Evolutionary conservation across 371 early-diverging fungal genomes (phyloP).

Genomic region (Saksenaea oblongispora): DNA sequence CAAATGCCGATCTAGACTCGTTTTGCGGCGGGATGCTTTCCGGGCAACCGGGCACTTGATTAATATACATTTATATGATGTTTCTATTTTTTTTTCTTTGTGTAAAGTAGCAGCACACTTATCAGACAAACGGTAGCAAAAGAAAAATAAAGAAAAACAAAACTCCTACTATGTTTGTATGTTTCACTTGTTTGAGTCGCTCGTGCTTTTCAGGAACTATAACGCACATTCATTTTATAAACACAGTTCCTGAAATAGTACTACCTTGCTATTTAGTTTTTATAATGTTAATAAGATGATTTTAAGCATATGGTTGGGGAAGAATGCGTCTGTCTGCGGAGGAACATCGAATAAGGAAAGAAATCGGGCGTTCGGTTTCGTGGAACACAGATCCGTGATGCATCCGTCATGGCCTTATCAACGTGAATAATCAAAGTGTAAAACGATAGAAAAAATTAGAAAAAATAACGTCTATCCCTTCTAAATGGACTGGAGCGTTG

Average conservation of each 20-base stretch:
- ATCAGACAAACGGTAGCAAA: too few relatives aligned
- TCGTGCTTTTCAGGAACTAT: too few relatives aligned
- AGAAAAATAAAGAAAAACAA: too few relatives aligned
- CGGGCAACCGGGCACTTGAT: not conserved
- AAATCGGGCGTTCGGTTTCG: constrained; percentile 6
- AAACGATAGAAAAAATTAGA: not conserved
- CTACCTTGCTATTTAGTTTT: too few relatives aligned
- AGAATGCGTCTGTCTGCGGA: not conserved
- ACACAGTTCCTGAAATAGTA: too few relatives aligned
- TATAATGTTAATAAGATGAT: not conserved
- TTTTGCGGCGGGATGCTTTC: not conserved
- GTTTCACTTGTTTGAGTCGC: too few relatives aligned
- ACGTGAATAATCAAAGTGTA: not conserved
- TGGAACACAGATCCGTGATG: constrained; percentile 6
- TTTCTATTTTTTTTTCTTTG: too few relatives aligned
- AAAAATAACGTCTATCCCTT: not conserved
- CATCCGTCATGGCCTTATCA: not conserved
- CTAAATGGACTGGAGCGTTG: not conserved
- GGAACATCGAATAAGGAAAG: constrained; percentile 1
- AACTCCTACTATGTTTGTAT: too few relatives aligned
- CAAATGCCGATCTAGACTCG: not conserved
- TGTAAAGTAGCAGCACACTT: too few relatives aligned
- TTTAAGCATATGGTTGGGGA: not conserved
- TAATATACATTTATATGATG: not conserved
- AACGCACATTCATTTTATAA: too few relatives aligned